Base-by-base conservation (phyloP, 495 filamentous ascomycete genomes). In the Baudoinia panamericana region DNA sequence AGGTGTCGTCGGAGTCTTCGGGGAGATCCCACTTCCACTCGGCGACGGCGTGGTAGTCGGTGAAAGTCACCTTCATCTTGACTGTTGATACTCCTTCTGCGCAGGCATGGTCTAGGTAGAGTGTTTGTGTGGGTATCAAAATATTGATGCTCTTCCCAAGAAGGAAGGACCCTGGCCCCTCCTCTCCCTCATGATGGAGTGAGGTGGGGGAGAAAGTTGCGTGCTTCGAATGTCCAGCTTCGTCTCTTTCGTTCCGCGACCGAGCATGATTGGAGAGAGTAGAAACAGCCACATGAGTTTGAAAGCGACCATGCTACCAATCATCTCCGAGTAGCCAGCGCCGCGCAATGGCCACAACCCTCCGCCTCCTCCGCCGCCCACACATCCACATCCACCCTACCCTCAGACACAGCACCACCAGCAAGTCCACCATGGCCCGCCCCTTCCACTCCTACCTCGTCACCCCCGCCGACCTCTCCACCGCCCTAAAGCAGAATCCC, bases 11-110 rank as follows among this genome's bases (percentile, higher is more conserved):
- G 7, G 48, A 28, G 24, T 37, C 48, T 52, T 93, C 86, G 30
- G 90, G 84, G 56, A 94, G 84, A 56, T 96, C 85, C 90, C 90
- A 99, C 43, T 82, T 75, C 90, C 90, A 99, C 21, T 84, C 82
- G 1, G 90, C 90, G 33, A 96, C 82, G 2, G 83, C 84, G 61
- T 86, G 82, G 85, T 85, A 96, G 57, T 80, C 70, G 56, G 78
- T 83, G 63, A 96, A 85, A 11, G 71, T 84, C 60, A 96, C 86
- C 60, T 93, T 96, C 90, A 99, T 94, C 27, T 28, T 62, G 30
- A n/a, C n/a, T n/a, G n/a, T n/a, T n/a, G n/a, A n/a, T n/a, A n/a
- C n/a, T n/a, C n/a, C n/a, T n/a, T n/a, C n/a, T n/a, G n/a, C n/a
- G n/a, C n/a, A n/a, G n/a, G n/a, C n/a, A n/a, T n/a, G n/a, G n/a